These are phyloP conservation scores for Myrica gale DNA, from an alignment of 306 rosid species.

Conservation along the genomic window DNA sequence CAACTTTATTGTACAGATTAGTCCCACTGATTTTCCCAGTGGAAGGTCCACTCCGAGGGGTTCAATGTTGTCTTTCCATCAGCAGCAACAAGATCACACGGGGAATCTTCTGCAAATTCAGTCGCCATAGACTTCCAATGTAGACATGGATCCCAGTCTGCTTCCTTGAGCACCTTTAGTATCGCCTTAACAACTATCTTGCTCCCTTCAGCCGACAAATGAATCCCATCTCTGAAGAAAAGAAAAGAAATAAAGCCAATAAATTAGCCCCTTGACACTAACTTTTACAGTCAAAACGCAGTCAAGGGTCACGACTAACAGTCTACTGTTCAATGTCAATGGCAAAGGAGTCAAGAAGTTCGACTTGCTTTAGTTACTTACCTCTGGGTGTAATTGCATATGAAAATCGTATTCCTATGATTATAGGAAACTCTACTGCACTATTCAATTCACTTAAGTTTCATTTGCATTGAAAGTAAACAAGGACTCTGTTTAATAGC, in stretches of 20 bases:
- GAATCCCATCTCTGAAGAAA: slow-evolving; percentile 71
- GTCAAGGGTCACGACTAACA: not conserved
- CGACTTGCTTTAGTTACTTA: too few relatives aligned
- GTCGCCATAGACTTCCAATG: slow-evolving; percentile 83
- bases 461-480: slow-evolving; percentile 2
- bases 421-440: not conserved
- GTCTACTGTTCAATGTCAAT: slow-evolving; percentile 11
- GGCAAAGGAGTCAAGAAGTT: not conserved
- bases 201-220: slow-evolving; percentile 91
- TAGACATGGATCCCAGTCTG: slow-evolving; percentile 83
- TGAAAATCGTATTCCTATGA: not conserved
- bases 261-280: not conserved
- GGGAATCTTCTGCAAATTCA: slow-evolving; percentile 79
- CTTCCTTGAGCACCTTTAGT: slow-evolving; percentile 67
- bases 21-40: slow-evolving; percentile 71
- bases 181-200: slow-evolving; percentile 77
- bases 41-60: slow-evolving; percentile 80
- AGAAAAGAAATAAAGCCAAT: not conserved
- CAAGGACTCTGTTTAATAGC: too few relatives aligned
- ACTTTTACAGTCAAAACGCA: not conserved
- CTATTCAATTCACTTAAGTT: slow-evolving; percentile 4
- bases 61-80: slow-evolving; percentile 72
- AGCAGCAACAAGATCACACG: slow-evolving; percentile 82
- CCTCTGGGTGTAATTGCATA: not conserved
- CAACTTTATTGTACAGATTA: slow-evolving; percentile 23